A percentile compares a stretch with the other conserved stretches of the same genome.
phyloP scores from a whole-genome alignment of 441 rosid species.

The Erysimum cheiri region DNA sequence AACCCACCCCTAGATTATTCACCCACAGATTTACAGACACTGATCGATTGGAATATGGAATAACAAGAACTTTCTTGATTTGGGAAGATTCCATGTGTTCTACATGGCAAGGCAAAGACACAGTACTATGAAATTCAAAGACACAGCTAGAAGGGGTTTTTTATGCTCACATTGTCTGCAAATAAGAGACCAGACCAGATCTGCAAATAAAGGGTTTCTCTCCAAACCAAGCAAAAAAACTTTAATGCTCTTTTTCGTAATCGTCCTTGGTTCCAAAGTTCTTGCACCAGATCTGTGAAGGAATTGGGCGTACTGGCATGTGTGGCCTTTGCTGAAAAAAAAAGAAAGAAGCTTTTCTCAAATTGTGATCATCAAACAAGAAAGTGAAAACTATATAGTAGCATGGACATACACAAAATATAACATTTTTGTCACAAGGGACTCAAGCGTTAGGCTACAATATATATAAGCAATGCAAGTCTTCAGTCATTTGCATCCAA shows the following conservation, averaged over 20 bases:
- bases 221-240: constrained; percentile 22
- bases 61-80: constrained; percentile 12
- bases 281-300: constrained; percentile 99
- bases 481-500: constrained; percentile 6
- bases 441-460: not conserved
- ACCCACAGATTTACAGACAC: constrained; percentile 11
- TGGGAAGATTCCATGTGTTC: constrained; percentile 37
- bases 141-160: constrained; percentile 15
- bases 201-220: constrained; percentile 24
- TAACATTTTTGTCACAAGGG: constrained; percentile 2
- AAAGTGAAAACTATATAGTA: constrained; percentile 8
- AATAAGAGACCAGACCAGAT: constrained; percentile 37
- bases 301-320: constrained; percentile 91
- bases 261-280: constrained; percentile 94
- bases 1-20: constrained; percentile 32
- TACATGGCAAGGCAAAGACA: constrained; percentile 40
- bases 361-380: constrained; percentile 16
- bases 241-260: constrained; percentile 51
- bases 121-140: constrained; percentile 15
- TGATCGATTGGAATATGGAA: constrained; percentile 11
- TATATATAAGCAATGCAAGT: not conserved
- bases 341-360: constrained; percentile 26
- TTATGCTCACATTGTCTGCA: constrained; percentile 46
- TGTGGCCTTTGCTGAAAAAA: constrained; percentile 95
- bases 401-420: constrained; percentile 12